phyloP scores from a whole-genome alignment of 2,329 filamentous ascomycete genomes.

The Hymenoscyphus scutula region DNA sequence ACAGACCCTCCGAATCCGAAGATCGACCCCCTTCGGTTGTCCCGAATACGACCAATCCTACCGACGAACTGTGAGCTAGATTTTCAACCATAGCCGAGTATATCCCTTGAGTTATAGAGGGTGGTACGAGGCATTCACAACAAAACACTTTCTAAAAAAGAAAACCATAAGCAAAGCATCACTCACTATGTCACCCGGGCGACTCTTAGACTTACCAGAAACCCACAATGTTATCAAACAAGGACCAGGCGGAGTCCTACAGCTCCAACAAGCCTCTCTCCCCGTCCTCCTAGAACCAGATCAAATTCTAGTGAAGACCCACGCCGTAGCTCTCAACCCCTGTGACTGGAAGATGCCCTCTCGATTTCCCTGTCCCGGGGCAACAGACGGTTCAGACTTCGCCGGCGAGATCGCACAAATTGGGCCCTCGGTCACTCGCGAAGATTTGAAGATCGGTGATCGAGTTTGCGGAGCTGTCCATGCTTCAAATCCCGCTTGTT shows the following conservation, averaged over 20 bases:
- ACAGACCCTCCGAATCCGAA: not conserved
- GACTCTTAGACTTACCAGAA: not conserved
- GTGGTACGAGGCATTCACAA: not conserved
- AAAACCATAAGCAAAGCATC: not conserved
- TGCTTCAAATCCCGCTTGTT: constrained; percentile 4
- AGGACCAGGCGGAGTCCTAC: not conserved
- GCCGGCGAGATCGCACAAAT: constrained; percentile 7
- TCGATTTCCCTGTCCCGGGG: constrained; percentile 19
- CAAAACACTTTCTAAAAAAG: not conserved
- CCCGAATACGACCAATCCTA: not conserved
- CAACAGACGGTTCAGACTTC: constrained; percentile 10
- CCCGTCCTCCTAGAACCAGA: constrained; percentile 10
- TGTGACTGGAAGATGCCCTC: constrained; percentile 35
- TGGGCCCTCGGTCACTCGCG: constrained; percentile 26
- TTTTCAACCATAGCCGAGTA: not conserved
- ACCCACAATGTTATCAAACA: not conserved
- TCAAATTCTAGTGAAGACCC: constrained; percentile 24
- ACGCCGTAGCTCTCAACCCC: constrained; percentile 35
- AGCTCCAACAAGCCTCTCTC: not conserved
- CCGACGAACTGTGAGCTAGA: no score
- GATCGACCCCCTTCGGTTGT: not conserved
- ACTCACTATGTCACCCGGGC: not conserved
- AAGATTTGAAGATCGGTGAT: constrained; percentile 25
- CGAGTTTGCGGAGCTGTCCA: constrained; percentile 15
- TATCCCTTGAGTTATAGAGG: not conserved